Evolutionary conservation across 169 alveolate species (phyloP).

Genomic region (Eimeria brunetti): DNA sequence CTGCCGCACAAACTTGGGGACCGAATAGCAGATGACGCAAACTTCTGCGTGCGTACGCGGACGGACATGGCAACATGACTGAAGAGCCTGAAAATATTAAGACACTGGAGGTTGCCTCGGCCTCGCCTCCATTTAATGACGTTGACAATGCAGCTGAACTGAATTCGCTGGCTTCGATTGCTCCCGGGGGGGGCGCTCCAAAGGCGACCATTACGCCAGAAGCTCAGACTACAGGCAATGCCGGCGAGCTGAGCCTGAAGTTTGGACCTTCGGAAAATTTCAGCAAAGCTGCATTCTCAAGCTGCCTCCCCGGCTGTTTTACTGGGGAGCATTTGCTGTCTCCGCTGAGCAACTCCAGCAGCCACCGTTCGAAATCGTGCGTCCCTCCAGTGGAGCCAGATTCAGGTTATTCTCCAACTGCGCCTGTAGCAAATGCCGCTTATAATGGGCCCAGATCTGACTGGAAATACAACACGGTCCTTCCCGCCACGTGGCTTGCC

Average conservation of each 20-base stretch:
- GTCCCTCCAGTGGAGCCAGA: neutral
- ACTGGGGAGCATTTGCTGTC: neutral
- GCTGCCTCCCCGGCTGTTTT: neutral
- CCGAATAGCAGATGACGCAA: neutral
- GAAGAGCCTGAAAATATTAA: neutral
- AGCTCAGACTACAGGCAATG: neutral
- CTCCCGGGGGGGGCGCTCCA: neutral
- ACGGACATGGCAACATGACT: neutral
- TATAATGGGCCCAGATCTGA: neutral
- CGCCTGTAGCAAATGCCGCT: neutral
- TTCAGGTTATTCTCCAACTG: neutral
- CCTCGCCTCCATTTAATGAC: neutral
- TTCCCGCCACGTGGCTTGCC: neutral
- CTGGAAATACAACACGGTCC: neutral
- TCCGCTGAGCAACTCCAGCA: slow-evolving; percentile 15
- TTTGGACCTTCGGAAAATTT: neutral
- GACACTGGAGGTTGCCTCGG: neutral
- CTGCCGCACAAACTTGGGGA: neutral
- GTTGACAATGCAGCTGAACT: neutral
- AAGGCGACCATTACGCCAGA: neutral
- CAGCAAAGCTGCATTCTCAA: neutral
- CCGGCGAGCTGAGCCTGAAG: slow-evolving; percentile 4
- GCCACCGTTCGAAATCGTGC: neutral
- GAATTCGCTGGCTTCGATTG: slow-evolving; percentile 27
- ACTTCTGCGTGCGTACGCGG: neutral